Base-by-base conservation (phyloP, 2,329 filamentous ascomycete genomes). In the Trichophyton simii region DNA sequence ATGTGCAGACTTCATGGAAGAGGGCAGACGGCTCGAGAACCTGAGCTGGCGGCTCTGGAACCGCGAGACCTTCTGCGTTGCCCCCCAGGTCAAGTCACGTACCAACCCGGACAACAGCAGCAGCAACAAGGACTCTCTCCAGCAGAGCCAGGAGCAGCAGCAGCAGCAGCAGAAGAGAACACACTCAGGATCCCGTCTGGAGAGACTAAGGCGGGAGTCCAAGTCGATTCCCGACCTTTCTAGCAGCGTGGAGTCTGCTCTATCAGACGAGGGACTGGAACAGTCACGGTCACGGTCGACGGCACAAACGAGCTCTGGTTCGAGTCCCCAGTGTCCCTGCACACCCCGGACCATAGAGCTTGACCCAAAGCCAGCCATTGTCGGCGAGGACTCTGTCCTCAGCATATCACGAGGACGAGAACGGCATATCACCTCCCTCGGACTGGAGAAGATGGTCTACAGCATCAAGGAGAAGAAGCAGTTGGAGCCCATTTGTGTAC, bases 11-110 rank as follows among this genome's bases (percentile, higher is more conserved):
- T 94, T 91, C 59, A 87, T 97, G 73, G 89, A 96, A 72, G 88
- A 97, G 75, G 94, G 94, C 62, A 86, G 89, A 71, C 83, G 94
- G 70, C 80, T 96, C 72, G 94, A 97, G 74, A 97, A 99, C 77
- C 80, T 99, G 65, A 95, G 88, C 73, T 97, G 94, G 94, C 82
- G 94, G 69, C 78, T 97, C 64, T 97, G 91, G 92, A 95, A 90
- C 69, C 83, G 91, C 69, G 91, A 97, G 73, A 92, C 89, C 9
- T 90, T 96, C 69, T 95, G 91, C 76, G 91, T 87, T 75, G 87
- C 89, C 65, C 82, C 82, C n/a, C 44, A 79, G 81, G 63, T 79
- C 8, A 58, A 58, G 28, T 58, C 36, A 11, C 60, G 61, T n/a
- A 52, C n/a, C 22, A 28, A 22, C 11, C 13, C 34, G 13, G 34